Base-by-base conservation (phyloP, 2,329 filamentous ascomycete species). In the Pyricularia sp. region DNA sequence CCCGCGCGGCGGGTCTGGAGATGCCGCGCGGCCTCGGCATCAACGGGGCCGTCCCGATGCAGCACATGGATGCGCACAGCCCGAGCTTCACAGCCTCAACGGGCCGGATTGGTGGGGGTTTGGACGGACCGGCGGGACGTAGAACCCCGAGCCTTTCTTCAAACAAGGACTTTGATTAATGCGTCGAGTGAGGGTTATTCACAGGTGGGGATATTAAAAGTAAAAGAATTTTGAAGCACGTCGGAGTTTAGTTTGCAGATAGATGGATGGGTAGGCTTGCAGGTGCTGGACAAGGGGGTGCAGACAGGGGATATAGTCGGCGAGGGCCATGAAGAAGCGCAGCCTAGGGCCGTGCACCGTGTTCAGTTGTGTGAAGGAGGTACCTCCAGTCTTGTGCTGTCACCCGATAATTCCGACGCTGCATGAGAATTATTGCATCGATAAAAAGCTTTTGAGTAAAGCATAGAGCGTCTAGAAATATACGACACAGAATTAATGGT, bases 51-150 rank as follows among this genome's bases (percentile, higher is more conserved):
- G 65, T 50, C 2, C 42, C 23, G 65, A 58, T 67, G 65, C 65
- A 65, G n/a, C 64, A 65, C 11, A 33, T 65, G 23, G 30, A n/a
- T 55, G 17, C 20, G 5, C 50, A 58, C 66, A 36, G 66, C 25
- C 58, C 50, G 28, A 33, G 66, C 55, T 77, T 74, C 67, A 77
- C 76, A 71, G 72, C 76, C 42, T 73, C 75, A 67, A 71, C 75
- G 63, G 74, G 75, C 50, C 71, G 72, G 23, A 76, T 77, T 64
- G 75, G 78, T 66, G 76, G 78, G 69, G 82, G 76, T 66, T 73
- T 73, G 71, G 72, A 78, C 50, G 79, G 81, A 11, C 78, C 81
- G 3, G 77, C 78, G 2, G 78, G 79, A 66, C 79, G 81, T 71
- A 76, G 78, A 61, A 79, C 76, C 17, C 78, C 77, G 10, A 68